Evolutionary conservation across 345 rosid species (phyloP).

Genomic region (Corchorus olitorius): DNA sequence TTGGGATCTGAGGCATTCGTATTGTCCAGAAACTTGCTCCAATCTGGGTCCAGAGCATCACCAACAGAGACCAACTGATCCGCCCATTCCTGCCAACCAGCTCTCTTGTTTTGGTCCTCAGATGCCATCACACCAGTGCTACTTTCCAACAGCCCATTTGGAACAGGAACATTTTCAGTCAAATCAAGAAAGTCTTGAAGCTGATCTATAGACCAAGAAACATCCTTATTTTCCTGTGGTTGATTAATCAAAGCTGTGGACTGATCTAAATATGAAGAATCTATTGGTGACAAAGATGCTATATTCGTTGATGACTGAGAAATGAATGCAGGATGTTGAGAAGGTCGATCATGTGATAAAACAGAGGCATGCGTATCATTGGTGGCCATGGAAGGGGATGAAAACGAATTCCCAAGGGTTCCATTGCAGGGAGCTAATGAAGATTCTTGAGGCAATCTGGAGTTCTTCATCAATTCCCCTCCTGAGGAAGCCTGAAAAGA

Average conservation of each 20-base stretch:
- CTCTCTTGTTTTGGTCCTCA: slow-evolving; percentile 43
- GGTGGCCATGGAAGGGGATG: slow-evolving; percentile 39
- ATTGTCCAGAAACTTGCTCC: slow-evolving; percentile 69
- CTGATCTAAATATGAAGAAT: slow-evolving; percentile 36
- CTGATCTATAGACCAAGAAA: slow-evolving; percentile 55
- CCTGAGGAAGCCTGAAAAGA: slow-evolving; percentile 47
- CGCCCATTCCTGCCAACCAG: slow-evolving; percentile 71
- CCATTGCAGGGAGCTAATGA: slow-evolving; percentile 37
- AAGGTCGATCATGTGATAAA: slow-evolving; percentile 38
- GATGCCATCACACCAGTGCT: slow-evolving; percentile 40
- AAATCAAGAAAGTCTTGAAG: slow-evolving; percentile 51
- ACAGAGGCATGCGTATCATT: slow-evolving; percentile 35
- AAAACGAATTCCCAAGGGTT: slow-evolving; percentile 35
- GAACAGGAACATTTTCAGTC: slow-evolving; percentile 46
- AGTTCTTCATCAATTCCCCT: slow-evolving; percentile 47
- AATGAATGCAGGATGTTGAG: slow-evolving; percentile 45
- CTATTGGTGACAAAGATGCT: slow-evolving; percentile 28
- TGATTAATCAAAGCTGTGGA: slow-evolving; percentile 32
- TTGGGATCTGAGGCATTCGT: slow-evolving; percentile 41
- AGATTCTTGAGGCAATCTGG: slow-evolving; percentile 37
- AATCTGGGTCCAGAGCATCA: slow-evolving; percentile 59
- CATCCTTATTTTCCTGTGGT: slow-evolving; percentile 47
- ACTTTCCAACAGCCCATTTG: slow-evolving; percentile 46
- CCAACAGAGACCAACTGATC: slow-evolving; percentile 63
- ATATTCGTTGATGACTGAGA: slow-evolving; percentile 36